Evolutionary conservation across 1,139 yeast genomes (phyloP).

Genomic region (Lodderomyces elongisporus): DNA sequence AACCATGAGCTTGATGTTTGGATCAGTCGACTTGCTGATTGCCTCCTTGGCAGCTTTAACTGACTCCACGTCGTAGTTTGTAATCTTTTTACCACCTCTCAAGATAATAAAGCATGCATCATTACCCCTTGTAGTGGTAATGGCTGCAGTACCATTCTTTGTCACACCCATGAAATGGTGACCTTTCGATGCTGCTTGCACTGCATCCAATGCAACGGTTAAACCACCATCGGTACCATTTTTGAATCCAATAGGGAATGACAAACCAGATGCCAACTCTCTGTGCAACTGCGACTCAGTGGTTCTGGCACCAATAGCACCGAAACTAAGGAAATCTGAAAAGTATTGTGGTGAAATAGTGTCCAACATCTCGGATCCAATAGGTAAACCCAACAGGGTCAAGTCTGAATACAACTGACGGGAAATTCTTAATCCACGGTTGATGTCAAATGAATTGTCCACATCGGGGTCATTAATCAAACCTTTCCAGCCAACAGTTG

Average conservation of each 20-base stretch:
- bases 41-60: conserved; percentile 66
- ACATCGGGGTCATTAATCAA: conserved; percentile 95
- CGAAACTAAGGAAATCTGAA: conserved; percentile 83
- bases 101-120: conserved; percentile 84
- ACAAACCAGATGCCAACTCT: conserved; percentile 89
- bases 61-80: conserved; percentile 76
- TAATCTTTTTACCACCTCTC: conserved; percentile 92
- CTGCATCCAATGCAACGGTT: conserved; percentile 90
- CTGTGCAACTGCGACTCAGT: conserved; percentile 96
- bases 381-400: conserved; percentile 67
- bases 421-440: conserved; percentile 86
- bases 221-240: conserved; percentile 95
- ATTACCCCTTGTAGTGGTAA: conserved; percentile 93
- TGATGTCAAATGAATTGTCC: conserved; percentile 89
- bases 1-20: conserved; percentile 78
- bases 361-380: conserved; percentile 97
- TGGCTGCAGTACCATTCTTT: conserved; percentile 83
- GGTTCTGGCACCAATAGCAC: conserved; percentile 98
- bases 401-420: conserved; percentile 81
- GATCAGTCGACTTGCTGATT: conserved; percentile 51
- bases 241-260: conserved; percentile 97
- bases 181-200: conserved; percentile 86
- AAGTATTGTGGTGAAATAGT: conserved; percentile 94
- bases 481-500: conserved; percentile 99
- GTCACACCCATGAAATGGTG: conserved; percentile 95